A percentile compares a stretch with the other conserved stretches of the same genome.
Evolutionary conservation across 345 rosid genomes (phyloP).

Genomic region (Geranium rotundifolium): DNA sequence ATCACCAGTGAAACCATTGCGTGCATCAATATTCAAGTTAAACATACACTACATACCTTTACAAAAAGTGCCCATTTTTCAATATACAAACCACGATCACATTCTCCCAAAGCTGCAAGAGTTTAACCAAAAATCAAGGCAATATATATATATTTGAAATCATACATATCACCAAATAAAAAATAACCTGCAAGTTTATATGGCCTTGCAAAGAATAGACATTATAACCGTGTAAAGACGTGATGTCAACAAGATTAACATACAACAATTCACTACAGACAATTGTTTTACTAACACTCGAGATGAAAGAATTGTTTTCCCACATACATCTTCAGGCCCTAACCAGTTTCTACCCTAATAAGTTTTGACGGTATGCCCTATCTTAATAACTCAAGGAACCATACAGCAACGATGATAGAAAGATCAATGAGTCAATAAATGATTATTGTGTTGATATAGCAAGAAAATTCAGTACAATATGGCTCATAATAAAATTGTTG

Average conservation of each 20-base stretch:
- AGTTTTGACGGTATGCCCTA: not conserved
- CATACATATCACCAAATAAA: not conserved
- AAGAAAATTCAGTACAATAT: too few relatives aligned
- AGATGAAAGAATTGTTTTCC: not conserved
- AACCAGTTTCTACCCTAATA: not conserved
- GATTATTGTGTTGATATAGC: not conserved
- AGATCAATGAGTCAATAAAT: not conserved
- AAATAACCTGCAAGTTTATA: not conserved
- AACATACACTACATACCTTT: constrained; percentile 33
- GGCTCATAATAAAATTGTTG: not conserved
- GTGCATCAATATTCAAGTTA: constrained; percentile 1
- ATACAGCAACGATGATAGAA: not conserved
- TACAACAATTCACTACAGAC: not conserved
- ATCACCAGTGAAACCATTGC: too few relatives aligned
- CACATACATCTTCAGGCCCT: not conserved
- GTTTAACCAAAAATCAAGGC: not conserved
- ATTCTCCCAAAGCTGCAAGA: constrained; percentile 77
- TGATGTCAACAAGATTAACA: not conserved
- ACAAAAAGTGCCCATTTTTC: constrained; percentile 94
- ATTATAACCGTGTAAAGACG: not conserved
- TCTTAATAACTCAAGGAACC: constrained; percentile 2
- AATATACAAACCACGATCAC: constrained; percentile 59
- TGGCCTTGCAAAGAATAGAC: not conserved
- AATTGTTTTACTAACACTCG: not conserved
- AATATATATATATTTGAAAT: not conserved